Conservation (phyloP, 2,329 filamentous ascomycete genomes). For the Ophiostoma perfectum region DNA sequence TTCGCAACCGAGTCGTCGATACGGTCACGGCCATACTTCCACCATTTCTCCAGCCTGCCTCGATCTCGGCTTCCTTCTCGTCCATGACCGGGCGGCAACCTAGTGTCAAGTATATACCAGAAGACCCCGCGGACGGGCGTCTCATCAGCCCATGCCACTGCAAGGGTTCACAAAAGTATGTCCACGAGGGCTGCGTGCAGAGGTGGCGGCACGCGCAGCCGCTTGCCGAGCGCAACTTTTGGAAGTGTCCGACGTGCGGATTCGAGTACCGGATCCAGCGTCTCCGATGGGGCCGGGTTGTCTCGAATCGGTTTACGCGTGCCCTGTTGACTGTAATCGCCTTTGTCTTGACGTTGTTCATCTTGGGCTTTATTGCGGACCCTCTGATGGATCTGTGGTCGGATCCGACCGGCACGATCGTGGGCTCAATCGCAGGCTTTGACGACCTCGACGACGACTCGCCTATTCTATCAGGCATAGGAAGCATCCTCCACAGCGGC, state of each 20-base stretch:
- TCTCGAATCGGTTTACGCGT: constrained; percentile 63
- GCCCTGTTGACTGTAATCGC: constrained; percentile 65
- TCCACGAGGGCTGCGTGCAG: constrained; percentile 85
- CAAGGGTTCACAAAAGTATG: constrained; percentile 87
- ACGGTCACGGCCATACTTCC: neutral
- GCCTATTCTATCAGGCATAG: neutral
- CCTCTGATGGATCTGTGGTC: constrained; percentile 85
- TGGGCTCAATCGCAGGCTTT: constrained; percentile 45
- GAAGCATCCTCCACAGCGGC: neutral
- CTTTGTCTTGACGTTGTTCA: constrained; percentile 66
- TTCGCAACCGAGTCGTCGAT: constrained; percentile 16
- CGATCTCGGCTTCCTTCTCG: constrained; percentile 34
- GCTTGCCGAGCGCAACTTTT: constrained; percentile 62
- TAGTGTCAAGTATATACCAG: constrained; percentile 58
- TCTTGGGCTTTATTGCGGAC: constrained; percentile 86
- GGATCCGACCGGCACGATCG: constrained; percentile 64
- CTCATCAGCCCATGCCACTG: constrained; percentile 88
- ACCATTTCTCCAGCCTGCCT: neutral
- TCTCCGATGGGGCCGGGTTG: constrained; percentile 66
- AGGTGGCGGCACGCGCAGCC: constrained; percentile 75
- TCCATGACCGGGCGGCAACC: constrained; percentile 26
- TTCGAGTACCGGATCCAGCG: constrained; percentile 77
- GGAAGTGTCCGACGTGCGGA: constrained; percentile 80
- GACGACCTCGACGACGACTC: constrained; percentile 35
- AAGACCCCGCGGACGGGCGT: constrained; percentile 67